Evolutionary conservation across 305 asterid species (phyloP), one percentile per base, ranked within the genome.

Genomic region (Fraxinus paxiana): DNA sequence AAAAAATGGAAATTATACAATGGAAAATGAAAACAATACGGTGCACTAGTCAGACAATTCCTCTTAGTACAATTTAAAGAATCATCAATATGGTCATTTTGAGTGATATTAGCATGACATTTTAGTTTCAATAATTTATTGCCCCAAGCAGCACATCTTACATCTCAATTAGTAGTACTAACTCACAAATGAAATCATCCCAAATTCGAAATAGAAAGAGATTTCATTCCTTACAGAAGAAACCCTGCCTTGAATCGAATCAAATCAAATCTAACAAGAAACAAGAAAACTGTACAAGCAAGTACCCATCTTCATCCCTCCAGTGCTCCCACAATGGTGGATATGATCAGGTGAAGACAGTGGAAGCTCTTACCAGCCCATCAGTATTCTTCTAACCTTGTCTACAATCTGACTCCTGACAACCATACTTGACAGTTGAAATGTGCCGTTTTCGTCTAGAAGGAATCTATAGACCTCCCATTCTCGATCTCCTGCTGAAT

Each of bases 391-490:
- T 87, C 97, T 88, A n/a, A 95, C 96, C 86, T 87, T 86, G 89
- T 95, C 92, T 31, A 90, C 97, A 54, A 95, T 92, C 88, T 87
- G 92, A 84, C 88, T 90, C 65, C 90, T 86, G 46, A 80, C 89
- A 26, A 35, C 88, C 82, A 54, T 73, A 72, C 76, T 89, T 13
- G 93, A 90, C 82, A 91, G 33, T 30, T 30, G 33, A 30, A 30
- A 30, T 30, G 33, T 30, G 33, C 33, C 2, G 83, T 88, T 92
- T 69, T 95, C 98, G 0, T 93, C 97, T 46, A 92, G 86, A 82
- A 92, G 98, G 85, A 92, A 95, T 67, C 92, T 82, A 86, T 92
- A 93, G 6, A 93, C 93, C 88, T 92, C 98, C 97, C 98, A 95
- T 83, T 92, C 97, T 4, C 88, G 90, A 59, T 89, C 92, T 74